phyloP scores from a whole-genome alignment of 179 eudicot genomes.

The Nepenthes alata region DNA sequence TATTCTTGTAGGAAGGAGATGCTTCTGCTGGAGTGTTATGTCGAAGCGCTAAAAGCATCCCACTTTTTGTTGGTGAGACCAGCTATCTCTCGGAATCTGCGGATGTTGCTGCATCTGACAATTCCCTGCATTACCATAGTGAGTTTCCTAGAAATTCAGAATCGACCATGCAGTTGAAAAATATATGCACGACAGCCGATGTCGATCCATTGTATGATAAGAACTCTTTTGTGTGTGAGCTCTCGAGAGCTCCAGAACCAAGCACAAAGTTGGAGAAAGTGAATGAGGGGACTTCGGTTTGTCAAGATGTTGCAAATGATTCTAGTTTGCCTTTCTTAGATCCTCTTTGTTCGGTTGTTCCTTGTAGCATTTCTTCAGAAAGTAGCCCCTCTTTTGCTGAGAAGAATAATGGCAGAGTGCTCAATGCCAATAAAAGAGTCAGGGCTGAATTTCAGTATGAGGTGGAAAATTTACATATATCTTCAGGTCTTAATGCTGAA shows the following conservation, averaged over 20 bases:
- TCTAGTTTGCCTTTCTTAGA: conserved; percentile 36
- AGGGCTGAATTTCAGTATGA: conserved; percentile 11
- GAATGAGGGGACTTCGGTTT: conserved; percentile 14
- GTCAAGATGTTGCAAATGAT: conserved; percentile 37
- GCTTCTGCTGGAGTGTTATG: conserved; percentile 15
- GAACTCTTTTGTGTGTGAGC: conserved; percentile 40
- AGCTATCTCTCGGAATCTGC: conserved; percentile 82
- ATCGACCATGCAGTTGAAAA: conserved; percentile 26
- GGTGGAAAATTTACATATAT: conserved; percentile 13
- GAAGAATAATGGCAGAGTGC: conserved; percentile 13
- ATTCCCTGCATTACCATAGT: conserved; percentile 43
- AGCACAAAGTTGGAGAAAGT: conserved; percentile 21
- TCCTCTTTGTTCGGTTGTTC: conserved; percentile 90
- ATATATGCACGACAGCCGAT: conserved; percentile 18
- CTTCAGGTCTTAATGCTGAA: conserved; percentile 12
- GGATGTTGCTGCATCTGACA: conserved; percentile 52
- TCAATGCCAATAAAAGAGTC: conserved; percentile 10
- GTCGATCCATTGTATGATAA: conserved; percentile 26
- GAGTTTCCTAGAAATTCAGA: conserved; percentile 26
- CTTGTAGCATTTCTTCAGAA: conserved; percentile 64
- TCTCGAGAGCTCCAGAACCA: conserved; percentile 30
- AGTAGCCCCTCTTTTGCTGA: conserved; percentile 15
- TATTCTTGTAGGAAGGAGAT: conserved; percentile 22
- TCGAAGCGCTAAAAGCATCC: conserved; percentile 15
- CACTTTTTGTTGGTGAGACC: conserved; percentile 39